These are phyloP conservation scores for Vitrella brassicaformis DNA, from an alignment of 73 alveolate genomes.

Conservation along the genomic window DNA sequence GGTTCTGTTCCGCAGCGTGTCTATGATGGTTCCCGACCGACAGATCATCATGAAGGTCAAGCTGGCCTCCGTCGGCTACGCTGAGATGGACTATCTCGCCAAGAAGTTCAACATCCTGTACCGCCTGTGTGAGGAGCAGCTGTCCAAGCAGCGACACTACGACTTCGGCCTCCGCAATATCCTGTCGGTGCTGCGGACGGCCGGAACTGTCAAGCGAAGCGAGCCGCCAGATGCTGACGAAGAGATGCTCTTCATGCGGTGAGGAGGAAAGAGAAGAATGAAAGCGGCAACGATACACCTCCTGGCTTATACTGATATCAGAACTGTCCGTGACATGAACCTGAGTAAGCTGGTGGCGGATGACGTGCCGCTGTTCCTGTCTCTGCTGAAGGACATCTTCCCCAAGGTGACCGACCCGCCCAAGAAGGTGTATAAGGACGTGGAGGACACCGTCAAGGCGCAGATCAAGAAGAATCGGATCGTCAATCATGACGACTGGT, in stretches of 20 bases:
- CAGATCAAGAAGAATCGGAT: constrained; percentile 65
- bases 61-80: constrained; percentile 98
- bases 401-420: constrained; percentile 92
- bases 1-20: constrained; percentile 96
- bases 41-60: constrained; percentile 97
- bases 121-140: constrained; percentile 98
- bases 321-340: constrained; percentile 96
- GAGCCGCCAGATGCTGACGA: constrained; percentile 38
- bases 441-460: constrained; percentile 65
- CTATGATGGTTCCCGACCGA: constrained; percentile 99
- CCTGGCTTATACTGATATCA: not conserved
- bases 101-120: constrained; percentile 98
- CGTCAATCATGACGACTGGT: constrained; percentile 80
- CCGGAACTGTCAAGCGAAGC: constrained; percentile 25
- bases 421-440: constrained; percentile 86
- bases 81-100: constrained; percentile 78
- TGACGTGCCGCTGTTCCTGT: constrained; percentile 94
- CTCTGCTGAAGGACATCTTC: constrained; percentile 95
- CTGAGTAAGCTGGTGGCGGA: constrained; percentile 95
- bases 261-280: not conserved
- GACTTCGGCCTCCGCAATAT: constrained; percentile 36
- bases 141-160: constrained; percentile 84
- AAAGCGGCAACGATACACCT: not conserved
- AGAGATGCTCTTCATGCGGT: constrained; percentile 2
- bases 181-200: constrained; percentile 33